Conservation (phyloP, 768 basidiomycete species). For the Basidioascus undulatus region DNA sequence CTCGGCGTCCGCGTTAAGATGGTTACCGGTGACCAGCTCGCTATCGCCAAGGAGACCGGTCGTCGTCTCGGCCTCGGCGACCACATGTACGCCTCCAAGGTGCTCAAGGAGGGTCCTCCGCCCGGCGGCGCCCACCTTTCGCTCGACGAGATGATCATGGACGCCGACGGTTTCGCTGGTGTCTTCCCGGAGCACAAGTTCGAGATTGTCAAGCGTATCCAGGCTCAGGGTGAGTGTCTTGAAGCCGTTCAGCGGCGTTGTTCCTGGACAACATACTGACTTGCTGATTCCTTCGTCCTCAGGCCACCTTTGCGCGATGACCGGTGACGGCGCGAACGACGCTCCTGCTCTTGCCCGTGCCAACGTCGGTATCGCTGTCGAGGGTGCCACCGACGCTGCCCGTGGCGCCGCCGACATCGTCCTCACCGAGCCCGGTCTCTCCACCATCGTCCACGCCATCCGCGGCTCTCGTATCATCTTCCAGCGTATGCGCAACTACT, state of each 20-base stretch:
- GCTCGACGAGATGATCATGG: slow-evolving; percentile 97
- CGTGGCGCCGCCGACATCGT: slow-evolving; percentile 98
- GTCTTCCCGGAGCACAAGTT: slow-evolving; percentile 99
- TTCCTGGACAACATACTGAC: no score
- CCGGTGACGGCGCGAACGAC: slow-evolving; percentile 97
- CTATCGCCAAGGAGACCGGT: slow-evolving; percentile 97
- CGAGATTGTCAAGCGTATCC: slow-evolving; percentile 95
- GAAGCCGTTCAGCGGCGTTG: background rate
- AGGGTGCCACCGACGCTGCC: slow-evolving; percentile 96
- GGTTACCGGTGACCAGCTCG: slow-evolving; percentile 99
- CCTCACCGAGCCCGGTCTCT: slow-evolving; percentile 90
- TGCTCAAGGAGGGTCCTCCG: slow-evolving; percentile 87
- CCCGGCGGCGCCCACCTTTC: slow-evolving; percentile 58
- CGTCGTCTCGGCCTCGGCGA: slow-evolving; percentile 93
- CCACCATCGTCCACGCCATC: slow-evolving; percentile 96
- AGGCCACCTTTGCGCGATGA: slow-evolving; percentile 95
- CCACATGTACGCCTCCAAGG: slow-evolving; percentile 98
- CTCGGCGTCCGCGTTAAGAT: slow-evolving; percentile 98
- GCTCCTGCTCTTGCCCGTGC: slow-evolving; percentile 93
- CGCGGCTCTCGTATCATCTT: slow-evolving; percentile 96
- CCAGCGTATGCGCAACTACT: slow-evolving; percentile 99
- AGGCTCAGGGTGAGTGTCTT: slow-evolving; percentile 60
- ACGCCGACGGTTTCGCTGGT: slow-evolving; percentile 95
- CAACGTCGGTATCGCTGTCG: slow-evolving; percentile 98
- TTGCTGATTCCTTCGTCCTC: no score